Base-by-base conservation (phyloP, 768 basidiomycete genomes). In the Wakefieldia striispora region DNA sequence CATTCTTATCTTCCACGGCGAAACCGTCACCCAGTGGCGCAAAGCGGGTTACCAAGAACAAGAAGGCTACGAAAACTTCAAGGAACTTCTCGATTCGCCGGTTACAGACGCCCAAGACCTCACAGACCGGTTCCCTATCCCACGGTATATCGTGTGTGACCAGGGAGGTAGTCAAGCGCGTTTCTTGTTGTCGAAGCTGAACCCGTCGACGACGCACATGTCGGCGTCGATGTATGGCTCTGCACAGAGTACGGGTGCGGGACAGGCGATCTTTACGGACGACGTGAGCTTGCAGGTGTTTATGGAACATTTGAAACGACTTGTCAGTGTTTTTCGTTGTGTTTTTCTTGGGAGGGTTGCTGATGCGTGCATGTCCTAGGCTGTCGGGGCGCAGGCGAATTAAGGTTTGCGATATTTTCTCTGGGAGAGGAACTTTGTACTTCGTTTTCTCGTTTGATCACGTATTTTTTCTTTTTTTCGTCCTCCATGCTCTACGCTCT, bases 1-100 rank as follows among this genome's bases (percentile, higher is more conserved):
- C 66, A 97, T 98, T 58, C 86, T 98, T 61, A 98, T 99, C 69
- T 98, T 97, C 87, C 97, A 99, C 65, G 97, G 97, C 19, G 92
- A 95, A 68, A 91, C 92, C 19, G 80, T 99, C 41, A 95, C 97
- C 0, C 88, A 94, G 67, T 99, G 97, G 97, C 82, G 95, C 43
- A 98, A 98, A 70, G 90, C 91, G 11, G 95, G 94, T 0, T 99
- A 98, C 63, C 97, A 98, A 63, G 95, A 99, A 1, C 95, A 97
- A 71, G 95, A 97, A 67, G 95, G 93, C 31, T 97, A 98, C 62
- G 97, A 98, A 70, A 98, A 99, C 71, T 90, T 99, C 73, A 95
- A 94, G 62, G 93, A 95, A 65, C 75, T 98, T 40, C 78, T 98
- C 14, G 89, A 92, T 62, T 71, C 81, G 3, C 97, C 97, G 4